Conservation (phyloP, 225 moss, liverwort and hornwort species). For the Physcomitrellopsis africana region DNA sequence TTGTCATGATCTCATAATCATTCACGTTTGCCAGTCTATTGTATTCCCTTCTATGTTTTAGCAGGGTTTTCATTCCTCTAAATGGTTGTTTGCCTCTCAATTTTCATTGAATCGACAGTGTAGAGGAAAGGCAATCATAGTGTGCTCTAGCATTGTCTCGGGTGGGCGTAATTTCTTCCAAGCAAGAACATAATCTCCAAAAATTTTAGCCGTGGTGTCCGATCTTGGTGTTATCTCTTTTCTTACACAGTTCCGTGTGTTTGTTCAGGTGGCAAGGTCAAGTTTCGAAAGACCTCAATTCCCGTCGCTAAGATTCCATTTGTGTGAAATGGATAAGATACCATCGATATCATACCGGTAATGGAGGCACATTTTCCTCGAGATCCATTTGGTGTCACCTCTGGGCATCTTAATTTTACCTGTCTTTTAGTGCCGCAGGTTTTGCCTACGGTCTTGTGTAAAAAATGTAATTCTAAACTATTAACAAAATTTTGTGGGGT, state of each 20-base stretch:
- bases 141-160: background rate
- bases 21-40: background rate
- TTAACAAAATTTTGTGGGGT: conserved; percentile 22
- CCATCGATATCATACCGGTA: conserved; percentile 23
- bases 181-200: background rate
- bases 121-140: background rate
- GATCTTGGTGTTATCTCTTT: background rate
- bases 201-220: background rate
- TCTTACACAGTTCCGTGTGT: conserved; percentile 14
- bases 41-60: too few relatives aligned
- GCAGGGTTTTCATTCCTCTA: too few relatives aligned
- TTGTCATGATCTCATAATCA: background rate
- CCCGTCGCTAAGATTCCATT: conserved; percentile 37
- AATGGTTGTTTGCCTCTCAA: too few relatives aligned
- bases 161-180: background rate
- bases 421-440: conserved; percentile 39
- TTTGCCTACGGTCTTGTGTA: conserved; percentile 47
- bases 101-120: background rate
- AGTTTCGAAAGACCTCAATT: conserved; percentile 51
- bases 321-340: conserved; percentile 33
- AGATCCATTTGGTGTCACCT: conserved; percentile 35
- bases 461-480: conserved; percentile 55
- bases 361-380: conserved; percentile 32
- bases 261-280: conserved; percentile 66
- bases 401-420: conserved; percentile 28